phyloP scores from a whole-genome alignment of 441 rosid species.

The Theobroma grandiflorum region DNA sequence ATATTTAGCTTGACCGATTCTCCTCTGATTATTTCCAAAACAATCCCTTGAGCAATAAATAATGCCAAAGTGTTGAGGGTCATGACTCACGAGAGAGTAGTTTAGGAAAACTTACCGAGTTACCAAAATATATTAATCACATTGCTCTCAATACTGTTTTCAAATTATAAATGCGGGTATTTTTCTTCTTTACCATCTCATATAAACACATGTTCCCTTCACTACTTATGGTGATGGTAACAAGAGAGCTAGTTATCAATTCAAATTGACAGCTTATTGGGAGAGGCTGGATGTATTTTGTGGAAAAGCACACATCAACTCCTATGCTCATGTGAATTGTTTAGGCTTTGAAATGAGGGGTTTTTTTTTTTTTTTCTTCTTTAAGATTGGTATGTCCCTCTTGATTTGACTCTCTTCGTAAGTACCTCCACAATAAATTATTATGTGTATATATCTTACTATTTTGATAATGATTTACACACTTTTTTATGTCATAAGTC shows the following conservation, averaged over 20 bases:
- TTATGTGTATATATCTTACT: neutral
- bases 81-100: neutral
- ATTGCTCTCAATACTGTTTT: slow-evolving; percentile 23
- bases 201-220: slow-evolving; percentile 23
- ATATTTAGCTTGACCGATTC: neutral
- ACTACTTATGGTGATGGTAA: slow-evolving; percentile 15
- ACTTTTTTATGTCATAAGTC: neutral
- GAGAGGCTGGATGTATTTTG: neutral
- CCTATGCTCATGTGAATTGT: slow-evolving; percentile 14
- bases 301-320: slow-evolving; percentile 24
- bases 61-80: neutral
- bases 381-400: neutral
- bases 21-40: neutral
- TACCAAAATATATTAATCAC: neutral
- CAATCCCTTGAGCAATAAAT: neutral
- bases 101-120: neutral
- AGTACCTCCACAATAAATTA: slow-evolving; percentile 3
- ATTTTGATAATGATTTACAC: neutral
- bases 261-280: slow-evolving; percentile 5
- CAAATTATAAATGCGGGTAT: slow-evolving; percentile 26
- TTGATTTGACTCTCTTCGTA: neutral
- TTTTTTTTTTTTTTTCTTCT: neutral
- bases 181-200: slow-evolving; percentile 22
- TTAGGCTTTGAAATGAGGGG: neutral
- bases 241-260: slow-evolving; percentile 20